Base-by-base conservation (phyloP, 2,329 filamentous ascomycete genomes). In the Cladophialophora exuberans region DNA sequence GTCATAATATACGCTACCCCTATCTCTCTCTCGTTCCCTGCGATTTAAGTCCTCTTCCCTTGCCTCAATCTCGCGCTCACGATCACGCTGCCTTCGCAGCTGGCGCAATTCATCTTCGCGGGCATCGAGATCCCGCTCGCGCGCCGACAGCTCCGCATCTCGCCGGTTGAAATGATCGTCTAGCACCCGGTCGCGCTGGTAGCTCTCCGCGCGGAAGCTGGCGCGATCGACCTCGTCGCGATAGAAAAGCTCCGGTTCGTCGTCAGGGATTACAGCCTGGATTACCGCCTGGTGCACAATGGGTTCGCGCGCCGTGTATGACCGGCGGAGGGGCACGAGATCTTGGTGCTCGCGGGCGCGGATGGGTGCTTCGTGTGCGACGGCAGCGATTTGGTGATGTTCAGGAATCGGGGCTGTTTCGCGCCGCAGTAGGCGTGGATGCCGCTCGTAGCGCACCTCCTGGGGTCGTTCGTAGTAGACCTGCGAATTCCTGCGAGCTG, bases 111-210 rank as follows among this genome's bases (percentile, higher is more conserved):
- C 47, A 4, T 54, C 52, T 41, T 55, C 56, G 17, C 31, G 35
- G 30, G 45, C 11, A 6, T 45, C 47, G 36, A 52, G 39, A 5
- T 55, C 47, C 20, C 52, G 20, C 39, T 59, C 56, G 4, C 52
- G 41, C 13, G 39, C 47, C 15, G n/a, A n/a, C 6, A 53, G 33
- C 20, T 50, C 28, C 18, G 18, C 31, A 18, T 59, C 56, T 6
- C 48, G 41, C 3, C 51, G 35, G 18, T 41, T 52, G 38, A 59
- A 35, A 47, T 44, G 46, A 15, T 56, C 52, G 17, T 55, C 56
- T 17, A 39, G 44, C 26, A 59, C 41, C 9, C 52, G 48, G 6
- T 56, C 52, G 7, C 56, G 56, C 25, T 59, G 52, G 23, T 59
- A 59, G 36, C 51, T 36, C 26, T 59, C 56, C 25, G 47, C 39